Percentiles rank a stretch among this genome's conserved stretches.
Conservation (phyloP, 169 alveolate genomes). For the Eimeria sp. region DNA sequence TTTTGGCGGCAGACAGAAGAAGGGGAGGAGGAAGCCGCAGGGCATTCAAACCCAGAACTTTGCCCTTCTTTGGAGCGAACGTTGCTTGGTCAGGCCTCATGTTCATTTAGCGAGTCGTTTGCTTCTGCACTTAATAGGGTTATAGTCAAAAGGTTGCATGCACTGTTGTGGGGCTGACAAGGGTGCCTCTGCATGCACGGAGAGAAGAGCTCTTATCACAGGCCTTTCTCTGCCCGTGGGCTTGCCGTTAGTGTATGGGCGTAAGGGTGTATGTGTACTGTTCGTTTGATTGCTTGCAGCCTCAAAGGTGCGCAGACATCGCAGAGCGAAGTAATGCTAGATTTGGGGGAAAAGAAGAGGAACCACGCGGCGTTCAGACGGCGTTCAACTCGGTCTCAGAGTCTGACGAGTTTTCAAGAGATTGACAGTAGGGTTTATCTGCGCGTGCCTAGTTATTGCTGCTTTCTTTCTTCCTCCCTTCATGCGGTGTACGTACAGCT, state of each 20-base stretch:
- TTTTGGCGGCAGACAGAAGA: not conserved
- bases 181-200: not conserved
- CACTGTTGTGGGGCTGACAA: not conserved
- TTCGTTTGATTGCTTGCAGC: not conserved
- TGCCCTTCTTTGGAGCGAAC: constrained; percentile 37
- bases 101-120: not conserved
- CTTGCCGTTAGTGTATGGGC: not conserved
- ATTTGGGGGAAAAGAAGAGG: constrained; percentile 5
- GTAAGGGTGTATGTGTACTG: not conserved
- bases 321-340: constrained; percentile 26
- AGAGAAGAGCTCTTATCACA: not conserved
- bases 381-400: constrained; percentile 65
- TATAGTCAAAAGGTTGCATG: not conserved
- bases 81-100: not conserved
- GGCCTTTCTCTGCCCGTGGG: not conserved
- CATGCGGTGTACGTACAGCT: not conserved
- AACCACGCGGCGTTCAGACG: constrained; percentile 22
- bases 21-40: not conserved
- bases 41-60: not conserved
- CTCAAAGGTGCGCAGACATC: constrained; percentile 44
- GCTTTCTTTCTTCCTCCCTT: not conserved
- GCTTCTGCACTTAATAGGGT: not conserved
- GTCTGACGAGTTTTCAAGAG: constrained; percentile 44
- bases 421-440: constrained; percentile 7
- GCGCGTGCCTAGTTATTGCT: not conserved